phyloP scores from a whole-genome alignment of 768 basidiomycete genomes.

The Mycena sanguinolenta region DNA sequence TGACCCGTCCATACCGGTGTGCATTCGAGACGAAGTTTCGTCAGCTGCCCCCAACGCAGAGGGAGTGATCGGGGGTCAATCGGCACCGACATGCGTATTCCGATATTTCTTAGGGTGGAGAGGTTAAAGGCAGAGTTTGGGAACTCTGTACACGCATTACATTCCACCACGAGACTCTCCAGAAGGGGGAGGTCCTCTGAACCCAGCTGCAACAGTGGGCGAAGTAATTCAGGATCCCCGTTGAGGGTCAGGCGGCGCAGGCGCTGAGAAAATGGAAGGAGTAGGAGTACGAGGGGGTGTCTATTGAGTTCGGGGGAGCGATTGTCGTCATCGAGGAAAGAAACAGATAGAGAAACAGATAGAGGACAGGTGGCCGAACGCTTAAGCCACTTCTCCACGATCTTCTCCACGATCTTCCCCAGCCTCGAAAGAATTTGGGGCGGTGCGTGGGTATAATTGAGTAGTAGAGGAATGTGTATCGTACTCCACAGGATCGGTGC shows the following conservation, averaged over 20 bases:
- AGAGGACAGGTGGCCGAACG: neutral
- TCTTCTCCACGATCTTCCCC: neutral
- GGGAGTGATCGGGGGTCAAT: neutral
- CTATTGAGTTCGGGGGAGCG: neutral
- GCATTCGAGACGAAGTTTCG: neutral
- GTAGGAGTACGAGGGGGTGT: neutral
- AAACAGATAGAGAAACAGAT: neutral
- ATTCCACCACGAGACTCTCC: neutral
- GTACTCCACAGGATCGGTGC: no score
- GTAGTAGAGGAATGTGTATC: no score
- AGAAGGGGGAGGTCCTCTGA: neutral
- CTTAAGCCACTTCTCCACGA: neutral
- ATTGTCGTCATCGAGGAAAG: neutral
- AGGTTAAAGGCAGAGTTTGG: neutral
- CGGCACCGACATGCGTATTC: neutral
- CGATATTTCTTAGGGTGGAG: neutral
- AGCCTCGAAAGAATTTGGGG: no score
- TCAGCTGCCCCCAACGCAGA: conserved; percentile 6
- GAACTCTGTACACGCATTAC: neutral
- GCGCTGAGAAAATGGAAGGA: neutral
- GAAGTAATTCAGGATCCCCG: neutral
- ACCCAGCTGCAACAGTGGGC: neutral
- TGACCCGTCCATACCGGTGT: neutral
- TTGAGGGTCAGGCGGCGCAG: neutral
- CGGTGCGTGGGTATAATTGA: no score